Evolutionary conservation across 768 basidiomycete genomes (phyloP).

Genomic region (Scleroderma citrinum): DNA sequence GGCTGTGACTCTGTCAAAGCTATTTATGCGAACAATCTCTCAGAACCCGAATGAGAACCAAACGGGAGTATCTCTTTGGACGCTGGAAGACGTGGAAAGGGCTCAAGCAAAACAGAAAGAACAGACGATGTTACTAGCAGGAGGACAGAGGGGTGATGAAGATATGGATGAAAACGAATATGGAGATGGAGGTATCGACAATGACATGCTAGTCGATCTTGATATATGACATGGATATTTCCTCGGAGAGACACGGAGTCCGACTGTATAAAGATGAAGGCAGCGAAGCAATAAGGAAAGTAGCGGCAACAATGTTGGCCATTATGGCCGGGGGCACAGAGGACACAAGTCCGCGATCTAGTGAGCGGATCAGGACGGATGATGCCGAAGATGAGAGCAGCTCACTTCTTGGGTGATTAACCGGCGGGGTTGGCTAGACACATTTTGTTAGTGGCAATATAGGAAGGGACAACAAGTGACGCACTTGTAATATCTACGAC

Average conservation of each 20-base stretch:
- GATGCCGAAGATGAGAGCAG: slow-evolving; percentile 6
- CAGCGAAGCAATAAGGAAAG: background rate
- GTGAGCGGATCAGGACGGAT: slow-evolving; percentile 11
- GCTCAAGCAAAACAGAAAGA: slow-evolving; percentile 79
- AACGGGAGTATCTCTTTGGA: slow-evolving; percentile 94
- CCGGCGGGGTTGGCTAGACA: slow-evolving; percentile 49
- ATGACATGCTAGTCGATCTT: slow-evolving; percentile 54
- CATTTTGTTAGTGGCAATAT: slow-evolving; percentile 1
- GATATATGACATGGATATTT: slow-evolving; percentile 31
- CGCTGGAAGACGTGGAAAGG: slow-evolving; percentile 83
- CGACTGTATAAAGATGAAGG: background rate
- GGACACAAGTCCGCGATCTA: slow-evolving; percentile 22
- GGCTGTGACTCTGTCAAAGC: slow-evolving; percentile 89
- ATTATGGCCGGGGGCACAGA: slow-evolving; percentile 31
- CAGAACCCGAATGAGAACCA: slow-evolving; percentile 96
- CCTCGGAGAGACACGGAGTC: slow-evolving; percentile 3
- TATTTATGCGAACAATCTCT: slow-evolving; percentile 98
- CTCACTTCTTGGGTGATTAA: slow-evolving; percentile 39
- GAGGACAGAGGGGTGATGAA: slow-evolving; percentile 18
- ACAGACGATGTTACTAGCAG: slow-evolving; percentile 46
- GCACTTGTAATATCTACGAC: slow-evolving; percentile 54
- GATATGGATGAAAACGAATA: slow-evolving; percentile 52
- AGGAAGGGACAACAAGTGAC: slow-evolving; percentile 8
- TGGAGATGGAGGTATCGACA: slow-evolving; percentile 60
- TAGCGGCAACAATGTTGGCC: background rate